Base-by-base conservation (phyloP, 768 basidiomycete genomes). In the Chiua virens region DNA sequence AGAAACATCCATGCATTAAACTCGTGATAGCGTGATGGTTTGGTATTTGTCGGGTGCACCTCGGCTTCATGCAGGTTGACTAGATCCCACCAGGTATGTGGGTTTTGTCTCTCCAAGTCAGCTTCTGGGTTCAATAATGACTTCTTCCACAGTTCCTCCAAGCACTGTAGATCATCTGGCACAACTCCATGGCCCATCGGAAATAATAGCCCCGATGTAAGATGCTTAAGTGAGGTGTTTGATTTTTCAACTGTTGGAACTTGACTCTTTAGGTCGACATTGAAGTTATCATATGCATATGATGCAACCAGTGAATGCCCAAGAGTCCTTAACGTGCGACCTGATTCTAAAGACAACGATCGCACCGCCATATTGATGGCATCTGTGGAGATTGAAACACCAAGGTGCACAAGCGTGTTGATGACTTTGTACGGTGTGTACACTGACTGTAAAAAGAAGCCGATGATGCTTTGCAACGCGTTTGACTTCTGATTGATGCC, bases 231-330 rank as follows among this genome's bases (percentile, higher is more conserved):
- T 1, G 4, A 41, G n/a, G 45, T 22, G 7, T 36, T 42, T 0
- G 43, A 49, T 8, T 45, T 50, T 4, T 54, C 48, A 1, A 18
- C 37, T 0, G 1, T 2, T 4, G 25, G 47, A 8, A 18, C 21
- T 18, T 17, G 18, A 5, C 4, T 8, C 20, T 38, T 52, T 14
- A 45, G 10, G 14, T 53, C 37, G 0, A 48, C 20, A 13, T 53
- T 21, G 17, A 53, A 53, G 22, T 53, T 53, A 11, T 48, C 36
- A 14, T 53, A 53, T 38, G 47, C 30, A 34, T 53, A 53, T 2
- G 8, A 2, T 4, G 44, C 53, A 4, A 49, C 30, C 1, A 36
- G 22, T 25, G 35, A 37, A 3, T 25, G 22, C n/a, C 36, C 35
- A 23, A 43, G 42, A 4, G 15, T 1, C 2, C 5, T 25, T 5